Base-by-base conservation (phyloP, 2,329 filamentous ascomycete genomes). In the Talaromyces sp. region DNA sequence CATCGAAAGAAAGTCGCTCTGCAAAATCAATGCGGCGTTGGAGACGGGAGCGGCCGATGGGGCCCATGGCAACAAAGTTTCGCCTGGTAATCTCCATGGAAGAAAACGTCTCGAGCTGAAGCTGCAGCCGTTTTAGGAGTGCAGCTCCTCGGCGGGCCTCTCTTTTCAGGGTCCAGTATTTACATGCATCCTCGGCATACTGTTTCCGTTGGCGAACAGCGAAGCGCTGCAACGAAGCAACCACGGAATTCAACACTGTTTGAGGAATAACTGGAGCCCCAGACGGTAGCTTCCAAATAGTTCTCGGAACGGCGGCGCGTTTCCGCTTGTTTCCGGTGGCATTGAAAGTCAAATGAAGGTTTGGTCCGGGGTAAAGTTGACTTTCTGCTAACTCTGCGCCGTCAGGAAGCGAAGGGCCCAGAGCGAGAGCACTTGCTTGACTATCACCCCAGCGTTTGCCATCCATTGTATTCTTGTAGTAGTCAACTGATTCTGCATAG, bases 111-210 rank as follows among this genome's bases (percentile, higher is more conserved):
- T 98, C 94, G 83, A 97, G 90, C 75, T 97, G 93, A 61, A 98
- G 79, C 74, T 99, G 95, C 23, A 99, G 82, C 40, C 95, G 87
- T 78, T 98, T 98, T 63, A 99, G 83, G 60, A 99, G 82, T 4
- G 95, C 92, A 33, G 95, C 95, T 54, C 95, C 95, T 62, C 95
- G 85, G 36, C 95, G 87, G 64, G 94, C 91, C 75, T 99, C 95
- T 61, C 95, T 87, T 79, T 99, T 99, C 65, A 99, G 77, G 0
- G 95, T 98, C 95, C 95, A 99, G 77, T 98, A 99, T 68, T 92
- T 92, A 78, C 94, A 98, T 1, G 91, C 91, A 75, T 97, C 94
- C 61, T 92, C 89, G 2, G 96, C 88, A 73, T 92, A 99, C 64
- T 97, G 93, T 72, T 96, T 96, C 58, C 92, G 87, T 72, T 95